Percentiles rank a stretch among this genome's conserved stretches.
phyloP scores from a whole-genome alignment of 257 asterid genomes.

The Plectranthus barbatus region DNA sequence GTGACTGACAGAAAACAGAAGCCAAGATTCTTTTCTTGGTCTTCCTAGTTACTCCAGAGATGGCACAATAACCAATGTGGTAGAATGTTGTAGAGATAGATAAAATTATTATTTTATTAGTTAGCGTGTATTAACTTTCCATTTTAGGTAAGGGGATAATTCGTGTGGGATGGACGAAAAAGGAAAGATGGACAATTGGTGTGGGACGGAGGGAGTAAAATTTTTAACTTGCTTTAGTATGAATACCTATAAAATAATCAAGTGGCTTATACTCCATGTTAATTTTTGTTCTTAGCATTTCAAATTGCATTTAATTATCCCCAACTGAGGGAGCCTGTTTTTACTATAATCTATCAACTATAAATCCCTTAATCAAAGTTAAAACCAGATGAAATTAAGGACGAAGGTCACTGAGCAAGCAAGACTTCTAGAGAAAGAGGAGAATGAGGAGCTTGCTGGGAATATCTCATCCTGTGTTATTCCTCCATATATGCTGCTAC shows the following conservation, averaged over 20 bases:
- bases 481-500: slow-evolving; percentile 91
- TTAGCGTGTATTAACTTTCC: too few species aligned
- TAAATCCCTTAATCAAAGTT: background rate
- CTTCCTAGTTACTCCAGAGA: background rate
- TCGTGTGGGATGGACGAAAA: too few species aligned
- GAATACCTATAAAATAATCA: background rate
- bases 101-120: too few species aligned
- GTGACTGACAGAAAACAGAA: background rate
- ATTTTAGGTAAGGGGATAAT: too few species aligned
- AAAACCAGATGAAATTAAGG: slow-evolving; percentile 60
- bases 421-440: slow-evolving; percentile 73
- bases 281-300: too few species aligned
- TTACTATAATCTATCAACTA: background rate
- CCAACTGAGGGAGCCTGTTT: too few species aligned
- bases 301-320: too few species aligned
- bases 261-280: too few species aligned
- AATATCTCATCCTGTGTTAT: slow-evolving; percentile 60
- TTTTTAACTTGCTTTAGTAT: background rate
- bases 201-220: too few species aligned
- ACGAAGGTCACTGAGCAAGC: slow-evolving; percentile 97
- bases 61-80: too few species aligned
- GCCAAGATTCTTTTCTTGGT: background rate
- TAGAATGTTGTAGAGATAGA: too few species aligned
- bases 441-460: slow-evolving; percentile 76
- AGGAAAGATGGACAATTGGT: too few species aligned